Evolutionary conservation across 139 green algal genomes (phyloP).

Genomic region (Chlamydomonas applanata): DNA sequence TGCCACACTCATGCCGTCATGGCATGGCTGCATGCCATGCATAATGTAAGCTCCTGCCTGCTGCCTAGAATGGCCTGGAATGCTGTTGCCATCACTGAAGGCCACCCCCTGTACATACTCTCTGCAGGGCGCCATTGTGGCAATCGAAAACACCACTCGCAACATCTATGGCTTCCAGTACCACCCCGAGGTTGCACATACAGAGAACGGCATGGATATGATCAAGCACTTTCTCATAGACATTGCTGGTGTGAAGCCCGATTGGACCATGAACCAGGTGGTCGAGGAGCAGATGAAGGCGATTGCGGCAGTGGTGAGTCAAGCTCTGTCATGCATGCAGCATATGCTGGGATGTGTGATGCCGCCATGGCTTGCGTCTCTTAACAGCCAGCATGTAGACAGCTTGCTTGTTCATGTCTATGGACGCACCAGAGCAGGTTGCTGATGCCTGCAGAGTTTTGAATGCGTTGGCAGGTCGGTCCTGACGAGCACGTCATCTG

Average conservation of each 20-base stretch:
- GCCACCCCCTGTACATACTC: neutral
- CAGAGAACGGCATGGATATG: conserved; percentile 81
- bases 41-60: no score
- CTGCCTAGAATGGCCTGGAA: no score
- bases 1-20: no score
- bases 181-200: conserved; percentile 96
- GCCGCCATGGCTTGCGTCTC: neutral
- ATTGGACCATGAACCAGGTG: conserved; percentile 97
- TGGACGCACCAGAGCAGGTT: neutral
- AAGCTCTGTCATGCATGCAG: neutral
- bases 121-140: conserved; percentile 86
- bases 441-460: neutral
- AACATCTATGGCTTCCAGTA: conserved; percentile 94
- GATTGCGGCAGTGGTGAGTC: conserved; percentile 54
- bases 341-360: neutral
- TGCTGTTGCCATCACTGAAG: neutral
- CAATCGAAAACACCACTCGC: conserved; percentile 78
- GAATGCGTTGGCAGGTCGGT: conserved; percentile 62
- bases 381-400: no score
- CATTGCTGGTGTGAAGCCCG: conserved; percentile 57
- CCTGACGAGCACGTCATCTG: conserved; percentile 94
- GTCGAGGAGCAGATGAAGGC: conserved; percentile 89
- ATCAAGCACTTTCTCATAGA: conserved; percentile 88
- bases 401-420: neutral
- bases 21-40: no score